Evolutionary conservation across 495 filamentous ascomycete genomes (phyloP).

Genomic region (Parathielavia appendiculata): DNA sequence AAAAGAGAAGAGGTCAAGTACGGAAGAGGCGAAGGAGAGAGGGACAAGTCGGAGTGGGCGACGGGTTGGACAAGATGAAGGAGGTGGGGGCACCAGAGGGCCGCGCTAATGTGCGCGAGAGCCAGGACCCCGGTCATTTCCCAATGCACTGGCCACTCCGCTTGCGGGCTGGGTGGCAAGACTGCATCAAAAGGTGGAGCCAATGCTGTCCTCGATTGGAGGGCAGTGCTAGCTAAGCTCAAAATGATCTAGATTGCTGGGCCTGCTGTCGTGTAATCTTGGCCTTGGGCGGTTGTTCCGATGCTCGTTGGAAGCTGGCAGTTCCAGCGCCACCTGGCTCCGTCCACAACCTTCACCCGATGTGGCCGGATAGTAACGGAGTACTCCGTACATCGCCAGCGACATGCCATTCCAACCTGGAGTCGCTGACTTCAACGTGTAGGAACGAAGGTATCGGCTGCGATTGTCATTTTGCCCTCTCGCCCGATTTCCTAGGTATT

Average conservation of each 20-base stretch:
- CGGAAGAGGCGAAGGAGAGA: slow-evolving; percentile 31
- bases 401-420: background rate
- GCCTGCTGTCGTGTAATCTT: slow-evolving; percentile 36
- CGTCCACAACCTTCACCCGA: slow-evolving; percentile 28
- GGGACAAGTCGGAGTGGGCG: slow-evolving; percentile 37
- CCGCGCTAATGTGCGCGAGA: slow-evolving; percentile 35
- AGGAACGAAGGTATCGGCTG: background rate
- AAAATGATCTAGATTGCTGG: slow-evolving; percentile 18
- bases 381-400: too few species aligned
- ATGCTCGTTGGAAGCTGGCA: too few species aligned
- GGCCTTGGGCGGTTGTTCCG: slow-evolving; percentile 20
- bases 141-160: slow-evolving; percentile 33
- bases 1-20: slow-evolving; percentile 30
- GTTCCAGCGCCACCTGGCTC: slow-evolving; percentile 8
- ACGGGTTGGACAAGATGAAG: slow-evolving; percentile 34
- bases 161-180: slow-evolving; percentile 32
- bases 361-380: slow-evolving; percentile 27
- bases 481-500: too few species aligned
- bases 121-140: slow-evolving; percentile 34
- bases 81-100: slow-evolving; percentile 31
- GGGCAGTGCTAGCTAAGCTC: slow-evolving; percentile 14
- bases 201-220: slow-evolving; percentile 24
- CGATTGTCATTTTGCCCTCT: background rate
- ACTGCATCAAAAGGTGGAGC: slow-evolving; percentile 25
- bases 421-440: background rate